Evolutionary conservation across 352 stramenopile species (phyloP).

Genomic region (Phytophthora fragariaefolia): DNA sequence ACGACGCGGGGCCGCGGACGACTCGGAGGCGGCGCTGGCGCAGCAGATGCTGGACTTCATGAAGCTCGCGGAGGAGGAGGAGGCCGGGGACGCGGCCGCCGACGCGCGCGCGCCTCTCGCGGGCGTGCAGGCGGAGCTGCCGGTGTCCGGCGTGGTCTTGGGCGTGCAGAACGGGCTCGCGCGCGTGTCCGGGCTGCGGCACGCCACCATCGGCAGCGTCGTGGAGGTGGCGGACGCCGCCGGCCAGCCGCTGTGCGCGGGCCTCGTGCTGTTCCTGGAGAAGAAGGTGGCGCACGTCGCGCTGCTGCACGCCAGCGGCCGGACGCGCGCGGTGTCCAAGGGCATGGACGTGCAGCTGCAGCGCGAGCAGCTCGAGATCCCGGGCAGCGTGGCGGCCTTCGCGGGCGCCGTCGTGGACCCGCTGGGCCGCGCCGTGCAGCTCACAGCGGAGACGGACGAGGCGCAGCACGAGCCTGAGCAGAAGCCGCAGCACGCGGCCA

Average conservation of each 20-base stretch:
- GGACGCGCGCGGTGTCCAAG: conserved; percentile 43
- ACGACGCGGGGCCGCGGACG: conserved; percentile 35
- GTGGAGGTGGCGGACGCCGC: conserved; percentile 45
- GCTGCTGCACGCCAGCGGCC: conserved; percentile 46
- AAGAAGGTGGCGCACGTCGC: conserved; percentile 69
- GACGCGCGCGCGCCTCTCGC: background rate
- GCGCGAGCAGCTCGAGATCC: conserved; percentile 56
- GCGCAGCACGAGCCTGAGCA: background rate
- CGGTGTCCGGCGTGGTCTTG: conserved; percentile 60
- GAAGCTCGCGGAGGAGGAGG: conserved; percentile 45
- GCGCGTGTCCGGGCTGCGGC: conserved; percentile 73
- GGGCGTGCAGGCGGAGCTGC: conserved; percentile 42
- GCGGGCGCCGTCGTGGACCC: conserved; percentile 56
- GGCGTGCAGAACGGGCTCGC: conserved; percentile 77
- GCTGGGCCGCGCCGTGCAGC: conserved; percentile 46
- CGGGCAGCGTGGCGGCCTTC: conserved; percentile 52
- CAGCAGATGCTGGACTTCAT: conserved; percentile 82
- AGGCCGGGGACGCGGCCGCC: background rate
- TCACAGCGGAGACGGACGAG: conserved; percentile 7
- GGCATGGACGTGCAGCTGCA: conserved; percentile 73
- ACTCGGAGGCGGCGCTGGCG: conserved; percentile 60
- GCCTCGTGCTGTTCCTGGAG: conserved; percentile 64
- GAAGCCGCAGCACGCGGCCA: conserved; percentile 6
- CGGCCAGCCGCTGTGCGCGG: conserved; percentile 42
- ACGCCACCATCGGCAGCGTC: conserved; percentile 77